These are phyloP conservation scores for Agaricus blazei DNA, from an alignment of 768 basidiomycete species.

Conservation along the genomic window DNA sequence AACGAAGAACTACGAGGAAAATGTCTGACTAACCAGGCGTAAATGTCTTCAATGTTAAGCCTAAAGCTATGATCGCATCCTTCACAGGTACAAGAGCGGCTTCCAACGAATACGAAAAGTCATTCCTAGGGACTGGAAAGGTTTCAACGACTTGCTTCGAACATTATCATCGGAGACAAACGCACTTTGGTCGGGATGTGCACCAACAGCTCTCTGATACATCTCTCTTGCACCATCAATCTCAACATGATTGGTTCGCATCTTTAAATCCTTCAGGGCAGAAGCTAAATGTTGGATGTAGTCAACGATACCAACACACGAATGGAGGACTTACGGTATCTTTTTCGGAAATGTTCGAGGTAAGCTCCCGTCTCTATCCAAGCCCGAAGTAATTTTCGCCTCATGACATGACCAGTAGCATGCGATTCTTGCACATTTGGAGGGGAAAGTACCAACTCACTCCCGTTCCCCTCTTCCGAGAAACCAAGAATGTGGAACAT, in stretches of 20 bases:
- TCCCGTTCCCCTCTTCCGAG: slow-evolving; percentile 27
- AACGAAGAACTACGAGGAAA: background rate
- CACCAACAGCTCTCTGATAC: slow-evolving; percentile 69
- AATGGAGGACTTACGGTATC: slow-evolving; percentile 30
- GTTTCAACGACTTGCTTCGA: slow-evolving; percentile 7
- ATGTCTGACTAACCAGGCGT: slow-evolving; percentile 47
- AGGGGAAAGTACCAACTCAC: slow-evolving; percentile 45
- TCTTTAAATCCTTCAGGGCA: slow-evolving; percentile 38
- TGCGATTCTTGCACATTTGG: slow-evolving; percentile 47
- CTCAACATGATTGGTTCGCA: slow-evolving; percentile 41
- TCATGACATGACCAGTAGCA: slow-evolving; percentile 42
- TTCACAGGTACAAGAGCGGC: slow-evolving; percentile 31
- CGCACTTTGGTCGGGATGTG: slow-evolving; percentile 75
- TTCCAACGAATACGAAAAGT: slow-evolving; percentile 37
- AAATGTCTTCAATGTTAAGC: slow-evolving; percentile 63
- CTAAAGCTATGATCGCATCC: slow-evolving; percentile 44
- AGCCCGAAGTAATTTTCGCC: slow-evolving; percentile 64
- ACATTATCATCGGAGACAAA: background rate
- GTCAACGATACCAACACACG: background rate
- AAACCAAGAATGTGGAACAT: slow-evolving; percentile 43
- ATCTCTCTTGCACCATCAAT: slow-evolving; percentile 60
- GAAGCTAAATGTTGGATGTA: slow-evolving; percentile 27
- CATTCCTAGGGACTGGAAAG: slow-evolving; percentile 47
- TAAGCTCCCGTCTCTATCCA: slow-evolving; percentile 78
- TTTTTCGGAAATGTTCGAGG: slow-evolving; percentile 51